Conservation (phyloP, 2,329 filamentous ascomycete genomes). For the Knoxdaviesia capensis region DNA sequence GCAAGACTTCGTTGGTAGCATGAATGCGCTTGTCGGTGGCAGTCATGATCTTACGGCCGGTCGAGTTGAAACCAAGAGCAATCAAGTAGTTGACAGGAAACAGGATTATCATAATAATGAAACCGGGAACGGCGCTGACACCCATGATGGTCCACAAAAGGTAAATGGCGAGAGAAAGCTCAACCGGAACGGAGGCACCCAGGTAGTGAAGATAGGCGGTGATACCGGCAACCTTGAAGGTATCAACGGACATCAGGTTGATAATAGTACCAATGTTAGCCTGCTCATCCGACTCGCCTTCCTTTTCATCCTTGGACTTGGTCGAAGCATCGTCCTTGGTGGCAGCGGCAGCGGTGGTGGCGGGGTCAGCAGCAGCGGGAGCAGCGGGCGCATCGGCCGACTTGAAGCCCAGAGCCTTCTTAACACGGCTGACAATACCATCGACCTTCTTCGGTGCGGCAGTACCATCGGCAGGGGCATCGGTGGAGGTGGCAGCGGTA, state of each 20-base stretch:
- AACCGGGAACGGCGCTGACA: constrained; percentile 80
- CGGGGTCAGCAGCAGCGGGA: constrained; percentile 13
- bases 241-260: constrained; percentile 98
- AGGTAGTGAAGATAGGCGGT: constrained; percentile 91
- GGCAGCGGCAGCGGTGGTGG: constrained; percentile 10
- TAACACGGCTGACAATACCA: constrained; percentile 26
- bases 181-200: constrained; percentile 78
- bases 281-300: constrained; percentile 39
- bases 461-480: no score
- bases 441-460: constrained; percentile 6
- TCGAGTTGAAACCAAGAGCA: constrained; percentile 63
- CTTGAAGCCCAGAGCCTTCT: constrained; percentile 35
- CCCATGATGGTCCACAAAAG: constrained; percentile 84
- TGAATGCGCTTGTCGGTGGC: constrained; percentile 93
- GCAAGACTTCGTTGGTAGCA: constrained; percentile 87
- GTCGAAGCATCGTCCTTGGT: no score
- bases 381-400: constrained; percentile 12
- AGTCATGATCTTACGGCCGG: constrained; percentile 78
- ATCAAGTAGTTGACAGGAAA: constrained; percentile 82
- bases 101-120: constrained; percentile 73
- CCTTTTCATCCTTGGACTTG: no score
- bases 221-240: constrained; percentile 92
- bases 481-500: constrained; percentile 2
- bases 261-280: constrained; percentile 96
- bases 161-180: constrained; percentile 60